Evolutionary conservation across 352 stramenopile species (phyloP).

Genomic region (Phytophthora sp.): DNA sequence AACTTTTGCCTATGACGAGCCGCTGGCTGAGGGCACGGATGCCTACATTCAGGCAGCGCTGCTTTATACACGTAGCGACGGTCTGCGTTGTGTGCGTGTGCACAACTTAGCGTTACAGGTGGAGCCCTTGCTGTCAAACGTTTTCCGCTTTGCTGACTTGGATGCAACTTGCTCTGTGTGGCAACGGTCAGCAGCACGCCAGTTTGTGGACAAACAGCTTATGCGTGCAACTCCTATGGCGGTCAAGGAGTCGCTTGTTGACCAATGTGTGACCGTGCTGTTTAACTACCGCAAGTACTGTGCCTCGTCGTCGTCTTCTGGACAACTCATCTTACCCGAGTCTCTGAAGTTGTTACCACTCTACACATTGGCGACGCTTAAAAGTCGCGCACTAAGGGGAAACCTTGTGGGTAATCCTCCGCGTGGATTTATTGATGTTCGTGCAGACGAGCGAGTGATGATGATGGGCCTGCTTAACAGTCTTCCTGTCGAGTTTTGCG

Average conservation of each 20-base stretch:
- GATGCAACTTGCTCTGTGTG: constrained; percentile 88
- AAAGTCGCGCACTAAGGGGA: constrained; percentile 85
- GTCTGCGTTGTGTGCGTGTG: constrained; percentile 89
- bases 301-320: constrained; percentile 88
- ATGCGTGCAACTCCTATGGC: constrained; percentile 79
- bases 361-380: constrained; percentile 88
- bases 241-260: constrained; percentile 82
- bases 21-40: constrained; percentile 69
- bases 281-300: constrained; percentile 93
- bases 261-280: constrained; percentile 88
- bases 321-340: constrained; percentile 92
- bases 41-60: constrained; percentile 90
- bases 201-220: constrained; percentile 82
- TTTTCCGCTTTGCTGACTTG: constrained; percentile 90
- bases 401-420: constrained; percentile 84
- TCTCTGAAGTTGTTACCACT: constrained; percentile 91
- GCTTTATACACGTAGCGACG: constrained; percentile 88
- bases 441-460: constrained; percentile 87
- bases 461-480: constrained; percentile 86
- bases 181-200: constrained; percentile 77
- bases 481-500: constrained; percentile 81
- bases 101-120: constrained; percentile 90
- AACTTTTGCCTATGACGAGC: constrained; percentile 90
- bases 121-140: constrained; percentile 79
- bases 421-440: constrained; percentile 85